phyloP scores from a whole-genome alignment of 805 yeast genomes.

The Nakazawaea molendinolei region DNA sequence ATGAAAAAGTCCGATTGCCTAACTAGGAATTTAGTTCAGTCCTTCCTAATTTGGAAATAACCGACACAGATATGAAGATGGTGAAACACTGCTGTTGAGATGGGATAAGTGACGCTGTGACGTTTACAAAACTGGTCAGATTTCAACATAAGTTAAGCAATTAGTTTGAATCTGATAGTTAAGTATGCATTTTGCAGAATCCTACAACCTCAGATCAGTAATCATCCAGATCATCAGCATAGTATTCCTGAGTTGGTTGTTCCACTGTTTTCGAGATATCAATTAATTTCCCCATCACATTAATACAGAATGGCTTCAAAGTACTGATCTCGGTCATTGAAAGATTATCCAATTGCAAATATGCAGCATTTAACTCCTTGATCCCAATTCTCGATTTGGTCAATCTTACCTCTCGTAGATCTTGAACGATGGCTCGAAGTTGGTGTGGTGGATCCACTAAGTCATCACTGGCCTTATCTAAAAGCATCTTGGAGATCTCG shows the following conservation, averaged over 20 bases:
- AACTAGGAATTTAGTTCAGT: no score
- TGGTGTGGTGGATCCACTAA: conserved; percentile 65
- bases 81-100: no score
- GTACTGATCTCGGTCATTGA: conserved; percentile 85
- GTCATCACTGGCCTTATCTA: conserved; percentile 71
- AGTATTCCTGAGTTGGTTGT: not conserved
- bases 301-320: conserved; percentile 72
- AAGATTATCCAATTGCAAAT: conserved; percentile 75
- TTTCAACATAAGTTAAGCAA: no score
- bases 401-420: conserved; percentile 74
- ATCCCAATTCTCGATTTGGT: conserved; percentile 80
- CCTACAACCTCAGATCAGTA: conserved; percentile 6
- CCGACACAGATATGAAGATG: no score
- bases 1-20: no score
- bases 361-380: conserved; percentile 69
- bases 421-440: conserved; percentile 67
- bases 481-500: conserved; percentile 64
- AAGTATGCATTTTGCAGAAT: not conserved
- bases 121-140: no score
- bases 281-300: conserved; percentile 68
- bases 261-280: conserved; percentile 3
- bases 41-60: no score
- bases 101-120: no score
- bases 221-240: conserved; percentile 5
- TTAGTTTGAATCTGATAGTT: no score